Evolutionary conservation across 768 basidiomycete species (phyloP), one percentile per base, ranked within the genome.

Genomic region (Rhodotorula toruloides): DNA sequence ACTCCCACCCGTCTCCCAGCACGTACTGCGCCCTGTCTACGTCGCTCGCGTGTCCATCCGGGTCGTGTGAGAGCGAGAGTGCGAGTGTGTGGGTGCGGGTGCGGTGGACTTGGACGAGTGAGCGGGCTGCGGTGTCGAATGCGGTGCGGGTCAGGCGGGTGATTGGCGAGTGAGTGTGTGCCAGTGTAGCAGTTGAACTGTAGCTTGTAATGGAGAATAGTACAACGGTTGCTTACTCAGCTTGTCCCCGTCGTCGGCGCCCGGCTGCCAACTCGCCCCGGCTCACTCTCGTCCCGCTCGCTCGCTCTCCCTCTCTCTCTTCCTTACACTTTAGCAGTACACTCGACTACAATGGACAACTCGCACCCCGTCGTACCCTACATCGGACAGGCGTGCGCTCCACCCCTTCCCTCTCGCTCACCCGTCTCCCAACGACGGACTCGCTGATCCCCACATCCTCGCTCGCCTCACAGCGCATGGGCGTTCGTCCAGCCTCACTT

Each of bases 401-500:
- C 31, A 31, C 25, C n/a, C 17, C 17, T 29, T 36, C 8, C 46
- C 22, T 29, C 5, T 27, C 31, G 43, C 50, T 37, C 49, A 10
- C 50, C 54, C 50, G 12, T 17, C 22, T 13, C 43, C 39, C 40
- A 0, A 39, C 13, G 22, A 21, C 27, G 43, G 10, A 27, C 47
- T 22, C 56, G 19, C 49, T 27, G 4, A 6, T 22, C 39, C 31
- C 4, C 37, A 22, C 12, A 16, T 22, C 27, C 19, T 16, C 60
- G 2, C 13, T 29, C 9, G 13, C 32, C n/a, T 4, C 10, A 36
- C 60, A 72, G 71, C 46, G 64, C 76, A 36, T 76, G 73, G 74
- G 64, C 71, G 21, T 57, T 75, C 34, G 73, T 93, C 65, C 89
- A 94, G 80, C 87, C 90, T 82, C 92, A 90, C 80, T 90, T 98